Percentiles rank a stretch among this genome's conserved stretches.
phyloP scores from a whole-genome alignment of 306 rosid species.

The Fragaria iinumae region DNA sequence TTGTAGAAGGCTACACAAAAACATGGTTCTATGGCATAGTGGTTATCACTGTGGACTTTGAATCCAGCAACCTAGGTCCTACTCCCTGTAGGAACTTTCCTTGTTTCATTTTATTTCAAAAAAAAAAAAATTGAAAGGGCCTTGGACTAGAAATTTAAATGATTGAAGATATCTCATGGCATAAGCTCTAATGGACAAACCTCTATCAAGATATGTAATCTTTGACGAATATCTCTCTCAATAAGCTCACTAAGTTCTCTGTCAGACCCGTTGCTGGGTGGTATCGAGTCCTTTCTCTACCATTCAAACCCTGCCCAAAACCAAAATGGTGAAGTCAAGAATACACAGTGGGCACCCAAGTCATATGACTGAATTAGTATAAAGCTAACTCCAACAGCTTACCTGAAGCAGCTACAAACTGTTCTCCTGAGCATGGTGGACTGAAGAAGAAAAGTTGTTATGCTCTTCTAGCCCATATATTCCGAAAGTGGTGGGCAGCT shows the following conservation, averaged over 20 bases:
- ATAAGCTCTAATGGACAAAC: constrained; percentile 39
- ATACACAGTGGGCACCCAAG: background rate
- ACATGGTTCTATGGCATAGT: background rate
- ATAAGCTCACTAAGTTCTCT: constrained; percentile 90
- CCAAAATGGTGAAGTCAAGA: constrained; percentile 19
- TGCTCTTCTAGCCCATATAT: constrained; percentile 73
- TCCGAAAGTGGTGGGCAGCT: constrained; percentile 72
- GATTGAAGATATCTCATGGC: background rate
- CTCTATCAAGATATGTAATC: constrained; percentile 86
- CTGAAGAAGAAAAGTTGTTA: constrained; percentile 75
- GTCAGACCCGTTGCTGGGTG: constrained; percentile 83
- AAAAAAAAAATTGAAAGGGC: background rate
- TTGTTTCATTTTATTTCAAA: background rate
- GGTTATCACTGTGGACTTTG: background rate
- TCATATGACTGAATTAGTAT: constrained; percentile 10
- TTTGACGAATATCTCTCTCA: constrained; percentile 66
- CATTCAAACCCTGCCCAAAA: constrained; percentile 59
- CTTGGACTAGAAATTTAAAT: background rate
- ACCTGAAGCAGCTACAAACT: constrained; percentile 96
- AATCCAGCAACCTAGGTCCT: background rate
- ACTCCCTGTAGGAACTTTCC: background rate
- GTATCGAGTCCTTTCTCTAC: constrained; percentile 81
- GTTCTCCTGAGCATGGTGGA: constrained; percentile 83
- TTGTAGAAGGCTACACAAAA: background rate
- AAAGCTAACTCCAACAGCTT: background rate